phyloP scores from a whole-genome alignment of 23 red algal species.

The Gracilaria domingensis region DNA sequence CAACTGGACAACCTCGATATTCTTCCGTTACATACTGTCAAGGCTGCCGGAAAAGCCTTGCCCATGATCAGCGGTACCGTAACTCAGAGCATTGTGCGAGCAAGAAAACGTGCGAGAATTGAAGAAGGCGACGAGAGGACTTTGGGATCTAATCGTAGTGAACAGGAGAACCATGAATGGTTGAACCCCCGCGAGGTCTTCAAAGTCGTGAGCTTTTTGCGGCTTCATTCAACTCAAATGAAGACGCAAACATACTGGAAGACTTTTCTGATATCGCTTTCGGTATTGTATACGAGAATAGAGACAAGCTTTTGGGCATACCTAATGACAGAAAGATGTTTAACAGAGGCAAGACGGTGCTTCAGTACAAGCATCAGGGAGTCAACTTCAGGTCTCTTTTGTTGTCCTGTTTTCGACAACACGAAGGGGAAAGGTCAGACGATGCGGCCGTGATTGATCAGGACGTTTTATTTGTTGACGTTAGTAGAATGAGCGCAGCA shows the following conservation, averaged over 20 bases:
- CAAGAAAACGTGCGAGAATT: too few relatives aligned
- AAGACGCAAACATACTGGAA: background rate
- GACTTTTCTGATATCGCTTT: background rate
- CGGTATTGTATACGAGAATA: background rate
- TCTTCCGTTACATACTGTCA: too few relatives aligned
- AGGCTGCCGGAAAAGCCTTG: too few relatives aligned
- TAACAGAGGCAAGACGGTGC: background rate
- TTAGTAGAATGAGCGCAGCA: background rate
- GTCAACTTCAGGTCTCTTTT: background rate
- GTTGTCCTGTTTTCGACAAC: background rate
- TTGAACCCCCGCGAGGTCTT: background rate
- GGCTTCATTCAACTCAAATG: background rate
- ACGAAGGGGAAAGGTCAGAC: background rate
- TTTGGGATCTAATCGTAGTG: background rate
- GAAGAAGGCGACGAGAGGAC: too few relatives aligned
- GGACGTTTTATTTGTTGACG: background rate
- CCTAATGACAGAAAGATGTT: background rate
- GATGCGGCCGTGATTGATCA: background rate
- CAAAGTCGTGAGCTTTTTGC: background rate
- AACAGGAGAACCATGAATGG: background rate
- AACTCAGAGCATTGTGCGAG: background rate
- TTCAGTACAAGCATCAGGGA: background rate
- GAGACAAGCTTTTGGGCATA: background rate
- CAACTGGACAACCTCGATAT: too few relatives aligned
- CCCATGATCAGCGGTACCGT: too few relatives aligned